A percentile compares a stretch with the other conserved stretches of the same genome.
Conservation (phyloP, 345 rosid species). For the Murraya paniculata region DNA sequence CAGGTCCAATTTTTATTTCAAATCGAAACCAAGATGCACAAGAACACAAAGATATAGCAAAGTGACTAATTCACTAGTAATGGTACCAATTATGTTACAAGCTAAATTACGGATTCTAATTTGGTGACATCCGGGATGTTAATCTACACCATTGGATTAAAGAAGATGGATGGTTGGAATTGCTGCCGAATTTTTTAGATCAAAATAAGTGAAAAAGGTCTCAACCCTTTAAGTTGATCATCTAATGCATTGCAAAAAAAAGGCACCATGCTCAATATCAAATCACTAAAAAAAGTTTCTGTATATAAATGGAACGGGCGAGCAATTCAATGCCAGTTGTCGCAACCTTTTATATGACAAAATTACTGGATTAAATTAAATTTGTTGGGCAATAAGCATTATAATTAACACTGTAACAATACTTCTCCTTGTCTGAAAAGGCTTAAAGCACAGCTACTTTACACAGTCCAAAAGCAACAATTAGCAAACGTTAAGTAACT, state of each 20-base stretch:
- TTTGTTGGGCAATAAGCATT: neutral
- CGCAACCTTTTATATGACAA: neutral
- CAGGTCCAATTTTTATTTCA: conserved; percentile 1
- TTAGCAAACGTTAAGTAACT: too few relatives aligned
- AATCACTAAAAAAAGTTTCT: neutral
- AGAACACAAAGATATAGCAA: neutral
- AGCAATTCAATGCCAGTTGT: neutral
- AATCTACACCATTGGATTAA: neutral
- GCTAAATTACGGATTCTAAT: neutral
- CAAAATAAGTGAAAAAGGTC: neutral
- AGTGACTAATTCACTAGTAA: neutral
- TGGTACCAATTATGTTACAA: neutral
- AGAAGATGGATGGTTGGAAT: neutral
- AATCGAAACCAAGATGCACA: neutral
- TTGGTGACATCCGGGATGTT: neutral
- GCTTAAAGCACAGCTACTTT: neutral
- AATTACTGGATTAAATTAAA: neutral
- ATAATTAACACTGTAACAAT: neutral
- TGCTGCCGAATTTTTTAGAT: neutral
- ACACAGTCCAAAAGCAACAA: too few relatives aligned
- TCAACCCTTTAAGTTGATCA: too few relatives aligned
- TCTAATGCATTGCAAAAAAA: neutral
- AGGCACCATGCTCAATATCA: neutral
- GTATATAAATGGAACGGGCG: neutral
- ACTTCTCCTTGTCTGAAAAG: neutral